These are phyloP conservation scores for Lasiosphaeris hirsuta DNA, from an alignment of 495 filamentous ascomycete species.

Conservation along the genomic window DNA sequence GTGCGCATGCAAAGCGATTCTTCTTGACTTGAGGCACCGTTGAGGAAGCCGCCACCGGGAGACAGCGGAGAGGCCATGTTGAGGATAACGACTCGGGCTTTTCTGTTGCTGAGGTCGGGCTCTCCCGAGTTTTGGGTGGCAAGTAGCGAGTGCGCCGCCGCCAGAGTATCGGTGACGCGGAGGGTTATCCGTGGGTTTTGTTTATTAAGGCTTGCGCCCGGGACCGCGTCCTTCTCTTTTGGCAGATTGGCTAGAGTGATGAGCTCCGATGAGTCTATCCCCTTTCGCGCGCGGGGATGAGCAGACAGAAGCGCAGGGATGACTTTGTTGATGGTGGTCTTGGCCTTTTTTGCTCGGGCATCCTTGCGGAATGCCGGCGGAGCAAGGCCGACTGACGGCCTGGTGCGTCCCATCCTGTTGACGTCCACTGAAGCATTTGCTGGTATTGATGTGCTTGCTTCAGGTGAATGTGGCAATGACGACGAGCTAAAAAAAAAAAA, in stretches of 20 bases:
- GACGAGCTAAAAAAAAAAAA: too few relatives aligned
- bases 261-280: constrained; percentile 47
- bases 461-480: too few relatives aligned
- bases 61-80: constrained; percentile 60
- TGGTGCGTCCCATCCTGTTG: constrained; percentile 5
- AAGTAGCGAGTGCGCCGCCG: constrained; percentile 32
- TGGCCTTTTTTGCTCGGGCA: constrained; percentile 48
- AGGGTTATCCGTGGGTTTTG: constrained; percentile 37
- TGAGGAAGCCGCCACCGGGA: constrained; percentile 57
- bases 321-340: constrained; percentile 48
- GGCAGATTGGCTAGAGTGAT: constrained; percentile 30
- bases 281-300: constrained; percentile 47
- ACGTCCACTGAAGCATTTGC: too few relatives aligned
- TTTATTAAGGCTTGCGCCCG: neutral
- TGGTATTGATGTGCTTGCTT: too few relatives aligned
- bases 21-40: constrained; percentile 60
- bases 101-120: constrained; percentile 19
- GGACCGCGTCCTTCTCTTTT: constrained; percentile 1
- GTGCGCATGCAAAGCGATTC: constrained; percentile 64
- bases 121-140: constrained; percentile 7
- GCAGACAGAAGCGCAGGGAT: constrained; percentile 48
- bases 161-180: constrained; percentile 43
- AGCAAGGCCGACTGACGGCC: neutral
- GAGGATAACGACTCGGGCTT: constrained; percentile 45
- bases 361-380: constrained; percentile 15